phyloP scores from a whole-genome alignment of 768 basidiomycete genomes.

The Cystobasidium onofrii region DNA sequence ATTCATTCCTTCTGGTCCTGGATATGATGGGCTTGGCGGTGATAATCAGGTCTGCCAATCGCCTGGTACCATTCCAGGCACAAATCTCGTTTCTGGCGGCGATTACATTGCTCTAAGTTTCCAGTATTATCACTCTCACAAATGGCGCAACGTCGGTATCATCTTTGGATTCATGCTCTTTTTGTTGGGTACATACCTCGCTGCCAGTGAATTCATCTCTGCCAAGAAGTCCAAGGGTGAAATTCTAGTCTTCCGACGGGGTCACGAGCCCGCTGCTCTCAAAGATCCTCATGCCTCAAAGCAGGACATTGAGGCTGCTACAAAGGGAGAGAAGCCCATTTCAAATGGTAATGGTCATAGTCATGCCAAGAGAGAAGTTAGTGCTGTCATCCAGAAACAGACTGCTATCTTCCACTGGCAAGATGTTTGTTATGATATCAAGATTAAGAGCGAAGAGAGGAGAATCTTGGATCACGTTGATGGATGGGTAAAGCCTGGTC shows the following conservation, averaged over 20 bases:
- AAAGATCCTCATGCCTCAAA: slow-evolving; percentile 11
- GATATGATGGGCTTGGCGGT: slow-evolving; percentile 39
- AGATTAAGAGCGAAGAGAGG: slow-evolving; percentile 37
- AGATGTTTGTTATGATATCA: slow-evolving; percentile 46
- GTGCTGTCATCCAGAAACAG: slow-evolving; percentile 43
- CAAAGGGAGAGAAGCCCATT: slow-evolving; percentile 21
- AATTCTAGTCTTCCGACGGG: slow-evolving; percentile 46
- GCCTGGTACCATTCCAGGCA: slow-evolving; percentile 43
- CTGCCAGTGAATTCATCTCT: slow-evolving; percentile 44
- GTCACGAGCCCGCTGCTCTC: slow-evolving; percentile 37
- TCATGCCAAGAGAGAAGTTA: slow-evolving; percentile 28
- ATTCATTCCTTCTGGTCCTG: slow-evolving; percentile 43
- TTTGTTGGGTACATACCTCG: slow-evolving; percentile 43
- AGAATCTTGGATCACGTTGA: slow-evolving; percentile 38
- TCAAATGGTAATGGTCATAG: background rate
- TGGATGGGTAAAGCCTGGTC: slow-evolving; percentile 45
- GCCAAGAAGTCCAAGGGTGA: slow-evolving; percentile 47
- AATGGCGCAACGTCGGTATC: slow-evolving; percentile 46
- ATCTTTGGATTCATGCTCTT: slow-evolving; percentile 43
- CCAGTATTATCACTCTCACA: slow-evolving; percentile 41
- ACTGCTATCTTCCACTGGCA: slow-evolving; percentile 46
- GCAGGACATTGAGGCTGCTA: slow-evolving; percentile 40
- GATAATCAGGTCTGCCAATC: slow-evolving; percentile 41
- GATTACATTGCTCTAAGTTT: slow-evolving; percentile 41
- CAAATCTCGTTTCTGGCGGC: slow-evolving; percentile 41